Conservation (phyloP, 495 filamentous ascomycete genomes). For the Rhizodiscina lignyota region DNA sequence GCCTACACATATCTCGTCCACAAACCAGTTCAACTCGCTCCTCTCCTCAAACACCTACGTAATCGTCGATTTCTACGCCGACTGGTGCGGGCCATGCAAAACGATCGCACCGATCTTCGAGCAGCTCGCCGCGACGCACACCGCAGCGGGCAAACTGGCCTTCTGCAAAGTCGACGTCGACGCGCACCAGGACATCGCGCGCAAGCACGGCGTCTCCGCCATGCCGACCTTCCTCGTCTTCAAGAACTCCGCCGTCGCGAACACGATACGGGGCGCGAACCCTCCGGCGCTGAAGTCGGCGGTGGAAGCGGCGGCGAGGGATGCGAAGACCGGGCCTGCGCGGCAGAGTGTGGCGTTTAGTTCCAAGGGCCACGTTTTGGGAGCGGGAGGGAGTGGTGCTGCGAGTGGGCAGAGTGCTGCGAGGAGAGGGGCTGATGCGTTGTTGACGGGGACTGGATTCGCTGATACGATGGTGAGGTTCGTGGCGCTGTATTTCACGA, state of each 20-base stretch:
- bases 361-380: not conserved
- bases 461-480: conserved; percentile 13
- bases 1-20: no score
- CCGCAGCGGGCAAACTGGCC: conserved; percentile 3
- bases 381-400: not conserved
- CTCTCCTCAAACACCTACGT: conserved; percentile 8
- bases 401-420: no score
- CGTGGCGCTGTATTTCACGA: conserved; percentile 10
- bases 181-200: conserved; percentile 7
- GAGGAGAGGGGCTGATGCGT: no score
- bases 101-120: conserved; percentile 12
- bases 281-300: conserved; percentile 6
- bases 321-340: not conserved
- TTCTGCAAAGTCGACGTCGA: conserved; percentile 16
- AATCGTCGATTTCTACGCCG: conserved; percentile 15
- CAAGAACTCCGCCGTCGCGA: conserved; percentile 6
- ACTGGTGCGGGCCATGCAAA: conserved; percentile 17
- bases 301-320: conserved; percentile 3
- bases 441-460: conserved; percentile 1
- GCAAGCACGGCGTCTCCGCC: conserved; percentile 10
- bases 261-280: conserved; percentile 11
- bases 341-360: not conserved
- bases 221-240: conserved; percentile 18
- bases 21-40: conserved; percentile 12
- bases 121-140: conserved; percentile 8